Conservation (phyloP, 2,329 filamentous ascomycete species). For the Lachnellula occidentalis region DNA sequence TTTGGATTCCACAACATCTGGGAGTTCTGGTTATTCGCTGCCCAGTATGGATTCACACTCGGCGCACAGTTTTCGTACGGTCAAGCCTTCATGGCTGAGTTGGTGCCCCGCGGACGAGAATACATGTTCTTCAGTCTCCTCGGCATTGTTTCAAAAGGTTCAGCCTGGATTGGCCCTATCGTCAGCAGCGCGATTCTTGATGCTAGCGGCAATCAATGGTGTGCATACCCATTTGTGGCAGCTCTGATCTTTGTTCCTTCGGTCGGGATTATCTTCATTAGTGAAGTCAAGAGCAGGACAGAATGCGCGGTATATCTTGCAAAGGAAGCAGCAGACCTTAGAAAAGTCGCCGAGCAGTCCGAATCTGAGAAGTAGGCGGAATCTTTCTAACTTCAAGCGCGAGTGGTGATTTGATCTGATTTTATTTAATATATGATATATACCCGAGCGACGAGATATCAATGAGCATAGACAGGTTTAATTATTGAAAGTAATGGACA, state of each 20-base stretch:
- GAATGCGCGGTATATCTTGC: slow-evolving; percentile 29
- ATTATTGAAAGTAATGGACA: no score
- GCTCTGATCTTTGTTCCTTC: slow-evolving; percentile 27
- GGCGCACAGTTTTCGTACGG: slow-evolving; percentile 29
- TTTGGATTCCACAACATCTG: slow-evolving; percentile 29
- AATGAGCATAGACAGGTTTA: no score
- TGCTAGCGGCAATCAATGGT: slow-evolving; percentile 26
- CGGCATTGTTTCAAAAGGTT: slow-evolving; percentile 30
- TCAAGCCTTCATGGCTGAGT: slow-evolving; percentile 30
- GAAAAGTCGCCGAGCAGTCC: slow-evolving; percentile 12
- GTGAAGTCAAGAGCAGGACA: slow-evolving; percentile 24
- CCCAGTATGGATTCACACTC: slow-evolving; percentile 24
- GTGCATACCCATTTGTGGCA: slow-evolving; percentile 26
- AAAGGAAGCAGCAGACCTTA: slow-evolving; percentile 20
- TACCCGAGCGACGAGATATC: not conserved
- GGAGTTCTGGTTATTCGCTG: slow-evolving; percentile 30
- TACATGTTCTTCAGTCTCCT: slow-evolving; percentile 31
- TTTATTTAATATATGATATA: not conserved
- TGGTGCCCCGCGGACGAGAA: slow-evolving; percentile 28
- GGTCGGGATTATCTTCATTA: slow-evolving; percentile 29
- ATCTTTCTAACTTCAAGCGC: not conserved
- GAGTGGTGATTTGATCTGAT: not conserved
- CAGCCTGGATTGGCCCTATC: slow-evolving; percentile 30
- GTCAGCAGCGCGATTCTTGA: slow-evolving; percentile 29
- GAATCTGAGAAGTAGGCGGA: not conserved